phyloP scores from a whole-genome alignment of 202 grass and related monocot genomes.

The Carex arenaria region DNA sequence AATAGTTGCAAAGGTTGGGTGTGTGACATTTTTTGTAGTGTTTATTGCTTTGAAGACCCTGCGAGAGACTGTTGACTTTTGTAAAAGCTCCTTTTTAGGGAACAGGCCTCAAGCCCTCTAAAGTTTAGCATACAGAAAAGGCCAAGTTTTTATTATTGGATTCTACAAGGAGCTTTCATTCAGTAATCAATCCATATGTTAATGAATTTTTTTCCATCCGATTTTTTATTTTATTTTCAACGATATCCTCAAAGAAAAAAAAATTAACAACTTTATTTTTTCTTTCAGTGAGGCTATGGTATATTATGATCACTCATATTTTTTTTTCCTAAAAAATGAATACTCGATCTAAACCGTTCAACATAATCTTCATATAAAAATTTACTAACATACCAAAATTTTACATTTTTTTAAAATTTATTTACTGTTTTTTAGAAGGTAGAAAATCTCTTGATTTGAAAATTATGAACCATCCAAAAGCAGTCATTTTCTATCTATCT shows the following conservation, averaged over 20 bases:
- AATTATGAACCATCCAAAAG: too few relatives aligned
- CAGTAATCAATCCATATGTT: background rate
- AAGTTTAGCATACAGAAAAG: constrained; percentile 21
- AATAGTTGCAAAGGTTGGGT: background rate
- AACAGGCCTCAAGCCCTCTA: constrained; percentile 24
- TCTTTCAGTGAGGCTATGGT: too few relatives aligned
- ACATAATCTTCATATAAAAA: too few relatives aligned
- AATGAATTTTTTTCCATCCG: background rate
- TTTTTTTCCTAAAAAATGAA: too few relatives aligned
- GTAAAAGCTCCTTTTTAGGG: constrained; percentile 17
- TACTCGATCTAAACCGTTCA: too few relatives aligned
- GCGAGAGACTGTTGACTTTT: constrained; percentile 25
- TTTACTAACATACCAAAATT: too few relatives aligned
- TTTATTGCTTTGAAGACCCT: constrained; percentile 15
- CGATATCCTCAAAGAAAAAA: background rate
- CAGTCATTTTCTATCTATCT: too few relatives aligned
- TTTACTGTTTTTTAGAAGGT: too few relatives aligned
- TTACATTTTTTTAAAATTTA: too few relatives aligned
- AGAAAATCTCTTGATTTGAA: too few relatives aligned
- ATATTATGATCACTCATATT: too few relatives aligned
- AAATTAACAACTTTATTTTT: too few relatives aligned
- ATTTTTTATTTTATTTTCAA: background rate
- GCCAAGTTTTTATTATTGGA: constrained; percentile 4
- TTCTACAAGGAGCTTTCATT: background rate
- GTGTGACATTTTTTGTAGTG: background rate